These are phyloP conservation scores for Colletotrichum simmondsii DNA, from an alignment of 2,329 filamentous ascomycete species.

Conservation along the genomic window DNA sequence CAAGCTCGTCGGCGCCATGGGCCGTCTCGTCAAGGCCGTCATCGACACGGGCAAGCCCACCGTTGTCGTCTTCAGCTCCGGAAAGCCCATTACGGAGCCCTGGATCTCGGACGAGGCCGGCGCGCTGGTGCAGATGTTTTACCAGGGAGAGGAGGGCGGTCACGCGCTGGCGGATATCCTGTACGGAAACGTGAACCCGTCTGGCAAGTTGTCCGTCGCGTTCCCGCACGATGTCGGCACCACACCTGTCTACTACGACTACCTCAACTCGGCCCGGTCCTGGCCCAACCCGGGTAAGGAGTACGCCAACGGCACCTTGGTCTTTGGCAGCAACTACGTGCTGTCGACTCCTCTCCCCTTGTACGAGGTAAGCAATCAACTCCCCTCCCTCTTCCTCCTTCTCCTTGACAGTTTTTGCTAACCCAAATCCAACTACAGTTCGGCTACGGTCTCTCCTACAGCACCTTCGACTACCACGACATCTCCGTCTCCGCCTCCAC, in stretches of 20 bases:
- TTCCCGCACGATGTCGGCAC: slow-evolving; percentile 76
- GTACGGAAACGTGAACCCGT: slow-evolving; percentile 73
- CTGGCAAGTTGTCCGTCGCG: slow-evolving; percentile 73
- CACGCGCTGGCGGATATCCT: slow-evolving; percentile 74
- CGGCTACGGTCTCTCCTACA: slow-evolving; percentile 75
- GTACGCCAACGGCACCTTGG: slow-evolving; percentile 67
- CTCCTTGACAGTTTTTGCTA: not conserved
- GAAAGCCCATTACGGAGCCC: slow-evolving; percentile 78
- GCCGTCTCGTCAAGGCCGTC: slow-evolving; percentile 72
- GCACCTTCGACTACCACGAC: slow-evolving; percentile 69
- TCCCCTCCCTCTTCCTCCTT: not conserved
- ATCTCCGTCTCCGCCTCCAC: slow-evolving; percentile 60
- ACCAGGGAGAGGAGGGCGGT: slow-evolving; percentile 76
- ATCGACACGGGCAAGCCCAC: slow-evolving; percentile 75
- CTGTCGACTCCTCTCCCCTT: slow-evolving; percentile 68
- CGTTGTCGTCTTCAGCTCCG: slow-evolving; percentile 74
- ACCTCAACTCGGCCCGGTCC: slow-evolving; percentile 72
- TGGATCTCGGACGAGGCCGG: slow-evolving; percentile 76
- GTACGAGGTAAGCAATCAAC: slow-evolving; percentile 53
- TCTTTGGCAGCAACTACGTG: slow-evolving; percentile 74
- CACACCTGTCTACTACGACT: slow-evolving; percentile 77
- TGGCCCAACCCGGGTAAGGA: slow-evolving; percentile 63
- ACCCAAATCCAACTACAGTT: slow-evolving; percentile 52
- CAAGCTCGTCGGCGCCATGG: slow-evolving; percentile 77
- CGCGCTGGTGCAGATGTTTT: slow-evolving; percentile 79